Conservation (phyloP, 139 green algal genomes). For the Dunaliella primolecta region DNA sequence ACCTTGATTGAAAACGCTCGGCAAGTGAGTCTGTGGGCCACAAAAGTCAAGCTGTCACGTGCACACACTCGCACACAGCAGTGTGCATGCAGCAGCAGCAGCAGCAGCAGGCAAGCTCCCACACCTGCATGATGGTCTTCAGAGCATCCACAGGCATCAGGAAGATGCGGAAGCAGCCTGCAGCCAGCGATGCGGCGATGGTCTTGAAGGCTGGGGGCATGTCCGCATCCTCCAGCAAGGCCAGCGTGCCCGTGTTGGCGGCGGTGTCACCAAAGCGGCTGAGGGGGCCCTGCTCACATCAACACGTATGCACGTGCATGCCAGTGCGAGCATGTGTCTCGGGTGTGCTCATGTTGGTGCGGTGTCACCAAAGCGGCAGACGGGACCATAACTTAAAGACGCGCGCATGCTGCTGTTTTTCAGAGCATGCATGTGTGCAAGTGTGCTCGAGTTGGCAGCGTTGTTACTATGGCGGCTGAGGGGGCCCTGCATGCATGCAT, state of each 20-base stretch:
- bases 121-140: conserved; percentile 92
- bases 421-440: too few species aligned
- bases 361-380: too few species aligned
- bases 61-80: too few species aligned
- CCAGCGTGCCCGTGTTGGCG: conserved; percentile 85
- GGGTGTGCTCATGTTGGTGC: not conserved
- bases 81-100: too few species aligned
- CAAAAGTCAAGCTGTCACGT: too few species aligned
- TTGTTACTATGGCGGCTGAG: too few species aligned
- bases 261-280: conserved; percentile 91
- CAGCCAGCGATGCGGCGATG: conserved; percentile 59
- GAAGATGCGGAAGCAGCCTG: conserved; percentile 80
- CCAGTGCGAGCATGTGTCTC: not conserved
- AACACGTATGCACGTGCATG: not conserved
- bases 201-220: conserved; percentile 69
- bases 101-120: too few species aligned
- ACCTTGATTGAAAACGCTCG: too few species aligned
- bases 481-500: not conserved
- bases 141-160: conserved; percentile 89
- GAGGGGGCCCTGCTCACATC: conserved; percentile 81
- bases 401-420: too few species aligned
- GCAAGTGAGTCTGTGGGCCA: too few species aligned
- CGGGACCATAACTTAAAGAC: too few species aligned
- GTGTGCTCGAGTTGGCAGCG: too few species aligned
- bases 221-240: conserved; percentile 70